Base-by-base conservation (phyloP, 2,329 filamentous ascomycete genomes). In the Aspergillus puulaauensis region DNA sequence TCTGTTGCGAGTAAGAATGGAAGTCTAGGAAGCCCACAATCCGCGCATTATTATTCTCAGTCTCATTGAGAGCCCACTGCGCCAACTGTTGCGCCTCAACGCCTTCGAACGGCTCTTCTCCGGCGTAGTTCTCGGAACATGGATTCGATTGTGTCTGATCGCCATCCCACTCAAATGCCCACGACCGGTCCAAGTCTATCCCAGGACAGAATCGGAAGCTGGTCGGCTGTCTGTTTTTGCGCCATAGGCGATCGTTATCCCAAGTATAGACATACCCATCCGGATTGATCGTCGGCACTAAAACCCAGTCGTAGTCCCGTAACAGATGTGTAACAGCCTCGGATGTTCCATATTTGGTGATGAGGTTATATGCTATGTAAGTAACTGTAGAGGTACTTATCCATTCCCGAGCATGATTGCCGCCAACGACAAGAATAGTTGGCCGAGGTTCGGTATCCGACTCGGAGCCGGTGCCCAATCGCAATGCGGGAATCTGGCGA, bases 261-360 rank as follows among this genome's bases (percentile, higher is more conserved):
- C 93, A 98, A 0, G 90, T 92, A 74, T 96, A 97, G 62, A 91
- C 88, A 70, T 97, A 96, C 31, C 95, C 95, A 72, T 99, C 95
- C 0, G 93, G 92, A 70, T 99, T 99, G 57, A 95, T 76, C 0
- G 91, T 90, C 0, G 95, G 95, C 23, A 98, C 83, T 66, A 98
- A 89, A 45, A 98, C 82, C 66, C 96, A 87, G 73, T 98, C 93
- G 68, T 93, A 96, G 54, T 89, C 82, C 61, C 95, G 83, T 4
- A 99, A 82, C 8, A 98, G 81, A 59, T 87, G 88, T 19, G 90
- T 93, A 54, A 96, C 87, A 12, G 75, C 75, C 78, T 82, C 61
- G 69, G 82, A 75, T 83, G 91, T 90, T 56, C 90, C 90, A 72
- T 93, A 96, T 4, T 86, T 85, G 1, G 90, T 93, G 67, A 96